These are phyloP conservation scores for Euryodendron excelsum DNA, from an alignment of 148 eudicot genomes.

Conservation along the genomic window DNA sequence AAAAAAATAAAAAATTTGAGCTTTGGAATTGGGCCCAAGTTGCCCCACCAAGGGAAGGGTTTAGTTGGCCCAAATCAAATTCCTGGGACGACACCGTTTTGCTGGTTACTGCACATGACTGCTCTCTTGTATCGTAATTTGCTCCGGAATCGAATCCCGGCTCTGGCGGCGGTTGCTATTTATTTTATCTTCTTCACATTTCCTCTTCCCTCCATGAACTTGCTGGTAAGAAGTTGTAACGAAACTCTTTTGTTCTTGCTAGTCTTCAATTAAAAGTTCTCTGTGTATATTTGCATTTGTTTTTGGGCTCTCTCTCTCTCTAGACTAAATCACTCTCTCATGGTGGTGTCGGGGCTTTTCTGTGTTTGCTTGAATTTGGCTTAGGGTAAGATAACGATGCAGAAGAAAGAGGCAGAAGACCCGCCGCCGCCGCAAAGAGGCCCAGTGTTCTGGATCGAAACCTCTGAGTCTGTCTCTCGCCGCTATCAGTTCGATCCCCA, in stretches of 20 bases:
- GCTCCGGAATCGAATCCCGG: not conserved
- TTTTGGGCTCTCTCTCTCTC: not conserved
- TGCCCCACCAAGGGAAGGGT: too few species aligned
- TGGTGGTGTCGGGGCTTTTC: not conserved
- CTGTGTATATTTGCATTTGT: not conserved
- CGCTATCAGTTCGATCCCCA: conserved; percentile 56
- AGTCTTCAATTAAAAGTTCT: not conserved
- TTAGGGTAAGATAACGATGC: conserved; percentile 53
- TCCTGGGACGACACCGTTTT: too few species aligned
- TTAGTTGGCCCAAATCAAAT: too few species aligned
- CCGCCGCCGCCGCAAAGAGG: conserved; percentile 22
- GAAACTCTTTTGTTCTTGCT: not conserved
- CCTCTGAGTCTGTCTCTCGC: conserved; percentile 63
- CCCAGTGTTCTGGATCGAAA: conserved; percentile 71
- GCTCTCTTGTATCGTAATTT: not conserved
- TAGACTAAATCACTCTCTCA: not conserved
- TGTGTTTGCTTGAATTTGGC: conserved; percentile 3
- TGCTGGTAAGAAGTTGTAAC: conserved; percentile 30
- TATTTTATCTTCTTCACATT: not conserved
- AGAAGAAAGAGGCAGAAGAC: conserved; percentile 34
- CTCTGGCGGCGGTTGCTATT: not conserved
- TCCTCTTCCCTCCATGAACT: conserved; percentile 33
- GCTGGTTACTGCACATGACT: too few species aligned
- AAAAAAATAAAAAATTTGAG: too few species aligned
- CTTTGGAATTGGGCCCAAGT: too few species aligned